Evolutionary conservation across 129 eudicot genomes (phyloP).

Genomic region (Tanacetum coccineum): DNA sequence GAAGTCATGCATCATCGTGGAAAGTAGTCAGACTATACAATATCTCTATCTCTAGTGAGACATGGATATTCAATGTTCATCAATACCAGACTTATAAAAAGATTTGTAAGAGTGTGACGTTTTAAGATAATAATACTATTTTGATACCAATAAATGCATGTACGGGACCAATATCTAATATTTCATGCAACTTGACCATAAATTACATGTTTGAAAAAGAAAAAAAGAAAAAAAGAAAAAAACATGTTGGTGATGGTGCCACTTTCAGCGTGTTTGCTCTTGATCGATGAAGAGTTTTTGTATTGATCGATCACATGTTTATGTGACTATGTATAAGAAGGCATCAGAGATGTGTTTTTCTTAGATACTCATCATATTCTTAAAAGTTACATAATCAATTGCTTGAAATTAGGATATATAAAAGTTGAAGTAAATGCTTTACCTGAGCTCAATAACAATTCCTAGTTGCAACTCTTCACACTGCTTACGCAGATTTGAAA

Average conservation of each 20-base stretch:
- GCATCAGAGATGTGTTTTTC: too few species aligned
- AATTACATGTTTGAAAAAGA: background rate
- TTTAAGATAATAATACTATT: background rate
- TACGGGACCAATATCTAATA: slow-evolving; percentile 14
- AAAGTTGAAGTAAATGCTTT: too few species aligned
- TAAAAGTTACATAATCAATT: too few species aligned
- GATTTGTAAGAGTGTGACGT: background rate
- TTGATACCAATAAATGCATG: slow-evolving; percentile 8
- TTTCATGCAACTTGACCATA: slow-evolving; percentile 8
- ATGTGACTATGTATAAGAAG: too few species aligned
- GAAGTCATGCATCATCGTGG: slow-evolving; percentile 22
- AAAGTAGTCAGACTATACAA: background rate
- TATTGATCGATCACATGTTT: too few species aligned
- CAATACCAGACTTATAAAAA: background rate
- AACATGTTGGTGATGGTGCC: background rate
- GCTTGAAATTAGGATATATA: too few species aligned
- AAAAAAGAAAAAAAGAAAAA: background rate
- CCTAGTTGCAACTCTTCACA: too few species aligned
- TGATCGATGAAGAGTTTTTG: too few species aligned
- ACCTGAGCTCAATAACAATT: too few species aligned
- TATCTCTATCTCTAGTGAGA: slow-evolving; percentile 3
- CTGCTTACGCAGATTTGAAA: too few species aligned
- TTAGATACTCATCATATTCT: too few species aligned
- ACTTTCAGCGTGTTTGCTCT: too few species aligned
- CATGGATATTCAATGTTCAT: slow-evolving; percentile 14